phyloP scores from a whole-genome alignment of 108 stramenopile genomes.

The Cylindrotheca closterium region DNA sequence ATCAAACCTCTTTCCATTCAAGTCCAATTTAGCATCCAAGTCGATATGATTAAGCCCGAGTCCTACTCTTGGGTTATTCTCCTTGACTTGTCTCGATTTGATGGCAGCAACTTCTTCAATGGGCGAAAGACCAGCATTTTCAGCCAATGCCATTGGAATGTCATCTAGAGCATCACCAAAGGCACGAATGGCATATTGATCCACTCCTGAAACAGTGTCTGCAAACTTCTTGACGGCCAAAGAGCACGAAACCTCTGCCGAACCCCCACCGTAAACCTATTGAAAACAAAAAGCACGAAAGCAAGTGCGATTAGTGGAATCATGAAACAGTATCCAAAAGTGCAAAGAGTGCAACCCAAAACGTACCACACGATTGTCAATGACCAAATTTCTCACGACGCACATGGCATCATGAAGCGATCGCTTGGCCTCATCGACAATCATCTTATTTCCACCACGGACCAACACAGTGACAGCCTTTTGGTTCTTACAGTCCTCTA shows the following conservation, averaged over 20 bases:
- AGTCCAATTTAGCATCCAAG: slow-evolving; percentile 43
- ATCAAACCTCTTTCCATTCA: slow-evolving; percentile 40
- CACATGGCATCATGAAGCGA: slow-evolving; percentile 99
- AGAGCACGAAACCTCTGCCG: slow-evolving; percentile 98
- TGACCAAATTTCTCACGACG: slow-evolving; percentile 97
- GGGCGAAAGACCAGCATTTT: slow-evolving; percentile 95
- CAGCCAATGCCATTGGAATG: slow-evolving; percentile 98
- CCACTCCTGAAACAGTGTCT: slow-evolving; percentile 91
- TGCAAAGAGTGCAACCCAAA: too few species aligned
- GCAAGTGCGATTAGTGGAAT: too few species aligned
- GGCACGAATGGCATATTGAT: slow-evolving; percentile 99
- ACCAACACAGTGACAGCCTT: slow-evolving; percentile 98
- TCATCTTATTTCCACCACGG: slow-evolving; percentile 98
- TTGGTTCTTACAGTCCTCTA: slow-evolving; percentile 95
- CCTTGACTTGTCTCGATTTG: slow-evolving; percentile 91
- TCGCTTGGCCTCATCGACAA: slow-evolving; percentile 99
- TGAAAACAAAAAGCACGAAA: too few species aligned
- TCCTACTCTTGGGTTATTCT: slow-evolving; percentile 88
- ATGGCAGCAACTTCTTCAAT: slow-evolving; percentile 96
- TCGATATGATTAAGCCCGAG: slow-evolving; percentile 60
- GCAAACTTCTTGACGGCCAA: slow-evolving; percentile 90
- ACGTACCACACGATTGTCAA: slow-evolving; percentile 85
- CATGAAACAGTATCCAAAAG: too few species aligned
- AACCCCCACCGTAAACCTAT: slow-evolving; percentile 96
- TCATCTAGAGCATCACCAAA: slow-evolving; percentile 99